Base-by-base conservation (phyloP, 163 green algal species). In the Chlorella variabilis region DNA sequence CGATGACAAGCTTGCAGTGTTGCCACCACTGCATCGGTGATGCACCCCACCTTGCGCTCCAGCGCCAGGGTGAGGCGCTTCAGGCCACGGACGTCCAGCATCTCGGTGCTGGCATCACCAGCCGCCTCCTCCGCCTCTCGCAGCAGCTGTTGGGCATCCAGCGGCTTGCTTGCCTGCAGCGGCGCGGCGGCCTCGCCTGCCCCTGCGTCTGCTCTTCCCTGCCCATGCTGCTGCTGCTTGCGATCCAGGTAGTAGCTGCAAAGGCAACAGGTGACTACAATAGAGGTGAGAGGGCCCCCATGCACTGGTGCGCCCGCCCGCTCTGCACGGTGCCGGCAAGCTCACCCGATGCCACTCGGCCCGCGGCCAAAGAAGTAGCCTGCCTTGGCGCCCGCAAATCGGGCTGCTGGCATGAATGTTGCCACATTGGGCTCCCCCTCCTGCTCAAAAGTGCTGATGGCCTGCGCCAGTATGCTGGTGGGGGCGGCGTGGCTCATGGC, bases 61-160 rank as follows among this genome's bases (percentile, higher is more conserved):
- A 98, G 92, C 0, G 83, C 81, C 11, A 91, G 84, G 33, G 97
- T 85, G 15, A 98, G 83, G 13, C 91, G 89, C 62, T 89, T 86
- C 20, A 98, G 81, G 1, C 85, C 89, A 70, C 91, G 93, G 18
- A 76, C 86, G 56, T 98, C 94, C 66, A 98, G 80, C 41, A 93
- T 81, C 38, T 92, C 90, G 81, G 94, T 83, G 25, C 90, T 85
- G 0, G 84, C 85, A 34, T 92, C 83, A 0, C 80, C 89, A 25
- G 90, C 93, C 17, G 91, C 86, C 83, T 93, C 88, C 77, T 97
- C 94, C 34, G 93, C 93, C 69, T 95, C 83, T 18, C 81, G 75
- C 41, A 98, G 83, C 61, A 97, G 87, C 81, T 94, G 88, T 49
- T 96, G 90, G 6, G 89, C 75, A 61, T 92, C 84, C 4, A 91